phyloP scores from a whole-genome alignment of 2,329 filamentous ascomycete genomes.

The Sphaerulina musiva region DNA sequence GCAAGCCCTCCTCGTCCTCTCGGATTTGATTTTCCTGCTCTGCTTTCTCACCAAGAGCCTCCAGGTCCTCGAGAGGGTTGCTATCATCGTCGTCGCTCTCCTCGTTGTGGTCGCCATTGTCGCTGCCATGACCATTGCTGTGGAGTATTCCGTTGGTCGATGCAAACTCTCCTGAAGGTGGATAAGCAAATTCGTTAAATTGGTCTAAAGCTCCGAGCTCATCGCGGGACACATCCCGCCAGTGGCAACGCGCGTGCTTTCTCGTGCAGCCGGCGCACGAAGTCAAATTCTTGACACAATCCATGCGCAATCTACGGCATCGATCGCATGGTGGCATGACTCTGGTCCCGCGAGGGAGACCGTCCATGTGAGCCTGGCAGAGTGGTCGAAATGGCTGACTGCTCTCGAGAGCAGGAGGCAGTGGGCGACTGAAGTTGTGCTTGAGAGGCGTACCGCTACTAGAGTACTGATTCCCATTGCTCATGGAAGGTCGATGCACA shows the following conservation, averaged over 20 bases:
- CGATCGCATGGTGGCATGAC: conserved; percentile 80
- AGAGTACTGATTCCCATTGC: conserved; percentile 18
- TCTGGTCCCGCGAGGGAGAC: conserved; percentile 63
- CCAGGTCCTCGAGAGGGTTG: conserved; percentile 33
- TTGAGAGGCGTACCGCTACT: conserved; percentile 23
- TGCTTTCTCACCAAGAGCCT: conserved; percentile 32
- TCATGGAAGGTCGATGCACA: conserved; percentile 25
- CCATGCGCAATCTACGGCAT: conserved; percentile 70
- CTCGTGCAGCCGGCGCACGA: conserved; percentile 83
- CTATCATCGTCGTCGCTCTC: conserved; percentile 33
- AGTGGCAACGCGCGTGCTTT: conserved; percentile 82
- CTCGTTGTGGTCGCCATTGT: conserved; percentile 20
- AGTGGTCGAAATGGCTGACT: conserved; percentile 34
- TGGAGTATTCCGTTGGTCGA: conserved; percentile 1
- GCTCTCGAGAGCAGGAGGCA: conserved; percentile 33
- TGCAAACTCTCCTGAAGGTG: background rate
- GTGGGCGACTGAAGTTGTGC: conserved; percentile 35
- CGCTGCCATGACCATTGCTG: conserved; percentile 22
- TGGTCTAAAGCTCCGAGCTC: conserved; percentile 45
- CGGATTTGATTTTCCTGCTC: conserved; percentile 26
- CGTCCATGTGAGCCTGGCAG: conserved; percentile 60
- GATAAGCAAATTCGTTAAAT: conserved; percentile 24
- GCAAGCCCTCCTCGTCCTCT: conserved; percentile 30
- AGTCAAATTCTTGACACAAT: conserved; percentile 78
- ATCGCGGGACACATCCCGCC: conserved; percentile 71